Conservation (phyloP, 257 asterid species). For the Salvia splendens region DNA sequence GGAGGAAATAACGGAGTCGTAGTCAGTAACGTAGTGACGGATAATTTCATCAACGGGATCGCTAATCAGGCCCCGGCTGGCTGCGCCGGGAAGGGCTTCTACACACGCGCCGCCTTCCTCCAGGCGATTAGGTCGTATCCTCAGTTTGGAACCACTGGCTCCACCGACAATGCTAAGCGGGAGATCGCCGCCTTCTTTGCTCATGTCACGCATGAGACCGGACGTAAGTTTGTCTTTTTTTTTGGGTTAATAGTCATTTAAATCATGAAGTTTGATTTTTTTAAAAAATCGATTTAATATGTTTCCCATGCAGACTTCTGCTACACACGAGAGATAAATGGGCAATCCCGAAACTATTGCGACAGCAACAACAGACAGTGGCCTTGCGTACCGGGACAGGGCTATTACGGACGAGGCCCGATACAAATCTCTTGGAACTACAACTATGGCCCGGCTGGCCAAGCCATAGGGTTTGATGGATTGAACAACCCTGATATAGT, state of each 20-base stretch:
- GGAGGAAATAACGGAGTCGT: not conserved
- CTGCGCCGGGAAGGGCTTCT: slow-evolving; percentile 54
- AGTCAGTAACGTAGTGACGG: slow-evolving; percentile 31
- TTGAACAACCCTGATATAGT: slow-evolving; percentile 43
- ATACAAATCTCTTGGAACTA: slow-evolving; percentile 53
- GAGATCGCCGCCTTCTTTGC: slow-evolving; percentile 64
- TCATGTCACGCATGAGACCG: slow-evolving; percentile 57
- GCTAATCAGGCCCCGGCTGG: slow-evolving; percentile 36
- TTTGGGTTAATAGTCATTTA: no score
- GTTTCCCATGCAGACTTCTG: not conserved
- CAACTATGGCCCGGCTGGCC: slow-evolving; percentile 54
- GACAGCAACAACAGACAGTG: slow-evolving; percentile 34
- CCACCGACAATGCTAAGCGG: slow-evolving; percentile 46
- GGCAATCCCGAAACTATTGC: slow-evolving; percentile 37
- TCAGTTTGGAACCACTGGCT: slow-evolving; percentile 36
- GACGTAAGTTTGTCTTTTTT: slow-evolving; percentile 40
- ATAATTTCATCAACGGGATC: slow-evolving; percentile 40
- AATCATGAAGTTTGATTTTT: no score
- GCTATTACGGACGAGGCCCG: slow-evolving; percentile 54
- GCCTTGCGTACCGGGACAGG: slow-evolving; percentile 37
- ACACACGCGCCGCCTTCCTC: slow-evolving; percentile 32
- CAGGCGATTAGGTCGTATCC: slow-evolving; percentile 38
- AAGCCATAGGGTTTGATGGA: slow-evolving; percentile 45
- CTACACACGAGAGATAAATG: slow-evolving; percentile 6
- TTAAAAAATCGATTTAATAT: no score